Base-by-base conservation (phyloP, 2,329 filamentous ascomycete species). In the Cordyceps tenuipes region DNA sequence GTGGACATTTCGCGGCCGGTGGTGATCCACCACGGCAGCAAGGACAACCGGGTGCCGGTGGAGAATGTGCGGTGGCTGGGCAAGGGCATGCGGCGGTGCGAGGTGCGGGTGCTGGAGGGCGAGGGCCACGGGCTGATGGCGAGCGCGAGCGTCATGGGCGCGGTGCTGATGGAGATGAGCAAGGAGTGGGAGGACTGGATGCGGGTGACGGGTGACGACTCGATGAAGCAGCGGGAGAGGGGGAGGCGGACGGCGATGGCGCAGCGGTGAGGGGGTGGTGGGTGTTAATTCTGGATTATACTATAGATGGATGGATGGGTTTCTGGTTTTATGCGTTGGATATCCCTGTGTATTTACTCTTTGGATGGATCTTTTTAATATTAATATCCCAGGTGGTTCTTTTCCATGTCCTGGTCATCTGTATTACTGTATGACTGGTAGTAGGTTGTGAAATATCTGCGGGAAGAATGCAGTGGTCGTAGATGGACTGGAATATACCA, bases 101-200 rank as follows among this genome's bases (percentile, higher is more conserved):
- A 97, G 71, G 90, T 99, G 15, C 81, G 93, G 5, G 85, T 97
- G 5, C 79, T 99, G 3, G 89, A 96, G 65, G 91, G 90, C 6
- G 93, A 99, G 72, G 91, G 92, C 3, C 94, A 99, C 70, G 93
- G 94, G 0, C 77, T 99, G 26, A 99, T 99, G 94, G 94, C 94
- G 0, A 95, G 88, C 65, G 92, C 94, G 0, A 79, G 80, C 15
- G 93, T 97, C 49, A 99, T 99, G 94, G 90, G 91, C 48, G 86
- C 87, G 21, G 89, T 97, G n/a, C 77, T 99, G 41, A 93, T 91
- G 73, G 94, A 99, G 75, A 96, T 99, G 68, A 89, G 90, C 57
- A 86, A 86, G 65, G 94, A 97, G 72, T 97, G 93, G 93, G 89
- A 92, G 65, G 90, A 93, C 67, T 93, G 89, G 89, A 86, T 84